phyloP scores from a whole-genome alignment of 805 yeast genomes.

The Kluyveromyces lactis region DNA sequence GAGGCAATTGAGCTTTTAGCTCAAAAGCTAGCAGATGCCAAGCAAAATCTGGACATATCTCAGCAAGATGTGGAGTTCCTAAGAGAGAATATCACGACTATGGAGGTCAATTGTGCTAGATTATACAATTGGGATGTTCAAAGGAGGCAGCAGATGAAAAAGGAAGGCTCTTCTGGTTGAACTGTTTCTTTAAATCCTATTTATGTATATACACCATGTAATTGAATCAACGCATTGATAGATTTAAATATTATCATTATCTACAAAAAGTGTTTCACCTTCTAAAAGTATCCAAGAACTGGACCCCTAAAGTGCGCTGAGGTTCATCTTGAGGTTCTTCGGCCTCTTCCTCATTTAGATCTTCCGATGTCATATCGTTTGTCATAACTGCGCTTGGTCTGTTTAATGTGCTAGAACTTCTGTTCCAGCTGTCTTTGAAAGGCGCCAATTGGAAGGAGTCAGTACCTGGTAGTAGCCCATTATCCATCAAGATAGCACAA shows the following conservation, averaged over 20 bases:
- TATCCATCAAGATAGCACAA: slow-evolving; percentile 37
- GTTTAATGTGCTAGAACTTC: slow-evolving; percentile 3
- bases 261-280: slow-evolving; percentile 17
- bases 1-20: slow-evolving; percentile 73
- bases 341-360: slow-evolving; percentile 19
- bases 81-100: slow-evolving; percentile 88
- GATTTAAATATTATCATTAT: not conserved
- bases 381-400: not conserved
- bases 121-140: slow-evolving; percentile 84
- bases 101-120: slow-evolving; percentile 96
- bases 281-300: slow-evolving; percentile 53
- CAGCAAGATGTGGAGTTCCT: slow-evolving; percentile 83
- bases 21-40: slow-evolving; percentile 55
- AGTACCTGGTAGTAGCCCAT: slow-evolving; percentile 37
- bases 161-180: slow-evolving; percentile 35
- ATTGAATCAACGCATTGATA: not conserved
- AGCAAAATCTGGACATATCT: slow-evolving; percentile 48
- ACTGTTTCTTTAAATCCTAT: too few species aligned
- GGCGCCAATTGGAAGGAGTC: slow-evolving; percentile 13
- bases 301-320: slow-evolving; percentile 50
- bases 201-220: slow-evolving; percentile 3
- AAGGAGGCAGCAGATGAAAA: slow-evolving; percentile 45
- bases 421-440: slow-evolving; percentile 5
- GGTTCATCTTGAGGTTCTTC: slow-evolving; percentile 49
- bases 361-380: slow-evolving; percentile 9